Percentiles rank a stretch among this genome's conserved stretches.
These are phyloP conservation scores for Candida adriatica DNA, from an alignment of 805 yeast species.

Conservation along the genomic window DNA sequence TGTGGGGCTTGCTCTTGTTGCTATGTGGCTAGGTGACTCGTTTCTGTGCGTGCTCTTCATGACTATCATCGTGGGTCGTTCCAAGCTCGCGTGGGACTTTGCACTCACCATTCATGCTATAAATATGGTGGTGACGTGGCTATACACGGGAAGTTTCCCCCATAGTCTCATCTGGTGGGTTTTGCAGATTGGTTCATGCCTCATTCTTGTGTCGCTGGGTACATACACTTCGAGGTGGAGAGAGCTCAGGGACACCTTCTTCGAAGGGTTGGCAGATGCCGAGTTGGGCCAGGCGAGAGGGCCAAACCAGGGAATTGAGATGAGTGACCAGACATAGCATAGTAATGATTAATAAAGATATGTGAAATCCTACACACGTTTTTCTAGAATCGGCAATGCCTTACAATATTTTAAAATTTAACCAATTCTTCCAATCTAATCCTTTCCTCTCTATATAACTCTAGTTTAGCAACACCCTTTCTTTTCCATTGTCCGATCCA, in stretches of 20 bases:
- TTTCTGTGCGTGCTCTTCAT: conserved; percentile 78
- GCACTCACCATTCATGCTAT: conserved; percentile 88
- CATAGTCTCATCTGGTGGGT: conserved; percentile 76
- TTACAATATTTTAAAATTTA: no score
- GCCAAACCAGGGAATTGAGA: conserved; percentile 16
- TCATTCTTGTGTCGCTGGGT: conserved; percentile 69
- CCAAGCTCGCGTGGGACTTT: conserved; percentile 94
- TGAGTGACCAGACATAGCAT: conserved; percentile 18
- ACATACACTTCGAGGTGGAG: conserved; percentile 91
- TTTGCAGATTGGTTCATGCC: conserved; percentile 61
- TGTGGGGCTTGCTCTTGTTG: conserved; percentile 66
- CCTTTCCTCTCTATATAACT: no score
- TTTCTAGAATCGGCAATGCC: no score
- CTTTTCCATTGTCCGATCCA: no score
- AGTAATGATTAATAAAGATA: no score
- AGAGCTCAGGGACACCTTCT: conserved; percentile 83
- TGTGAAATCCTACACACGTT: no score
- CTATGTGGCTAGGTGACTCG: conserved; percentile 79
- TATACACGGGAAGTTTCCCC: conserved; percentile 64
- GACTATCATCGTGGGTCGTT: conserved; percentile 83
- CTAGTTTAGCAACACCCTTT: no score
- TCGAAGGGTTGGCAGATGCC: conserved; percentile 71
- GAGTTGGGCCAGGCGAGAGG: conserved; percentile 33
- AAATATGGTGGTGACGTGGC: conserved; percentile 63
- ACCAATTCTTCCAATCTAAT: no score